phyloP scores from a whole-genome alignment of 1,284 basidiomycete species.

The Boletellus dicymbophilus region DNA sequence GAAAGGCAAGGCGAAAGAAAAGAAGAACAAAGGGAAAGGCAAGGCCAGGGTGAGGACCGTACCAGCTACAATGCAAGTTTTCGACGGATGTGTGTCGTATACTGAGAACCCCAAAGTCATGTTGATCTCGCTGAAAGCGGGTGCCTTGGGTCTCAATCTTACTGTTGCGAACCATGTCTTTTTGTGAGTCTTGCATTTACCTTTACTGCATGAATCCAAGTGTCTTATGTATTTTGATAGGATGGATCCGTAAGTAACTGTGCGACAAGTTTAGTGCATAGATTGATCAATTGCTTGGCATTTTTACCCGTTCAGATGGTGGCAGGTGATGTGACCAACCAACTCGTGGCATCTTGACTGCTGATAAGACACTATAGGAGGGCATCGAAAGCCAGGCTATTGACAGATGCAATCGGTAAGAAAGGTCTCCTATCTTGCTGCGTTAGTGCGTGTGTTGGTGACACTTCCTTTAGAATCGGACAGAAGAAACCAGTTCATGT shows the following conservation, averaged over 20 bases:
- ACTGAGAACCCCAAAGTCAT: slow-evolving; percentile 71
- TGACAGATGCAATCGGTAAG: slow-evolving; percentile 71
- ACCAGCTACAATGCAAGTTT: slow-evolving; percentile 9
- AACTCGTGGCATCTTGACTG: background rate
- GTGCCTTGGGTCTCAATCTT: slow-evolving; percentile 84
- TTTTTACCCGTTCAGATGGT: slow-evolving; percentile 51
- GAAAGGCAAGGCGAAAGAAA: slow-evolving; percentile 37
- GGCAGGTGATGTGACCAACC: slow-evolving; percentile 50
- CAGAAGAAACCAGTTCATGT: slow-evolving; percentile 82
- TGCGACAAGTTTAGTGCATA: background rate
- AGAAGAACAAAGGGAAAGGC: slow-evolving; percentile 39
- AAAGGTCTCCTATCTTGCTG: background rate
- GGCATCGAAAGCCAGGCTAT: slow-evolving; percentile 91
- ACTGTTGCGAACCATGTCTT: slow-evolving; percentile 92
- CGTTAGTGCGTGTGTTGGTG: slow-evolving; percentile 2
- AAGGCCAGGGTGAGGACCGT: slow-evolving; percentile 28
- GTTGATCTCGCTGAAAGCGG: slow-evolving; percentile 85
- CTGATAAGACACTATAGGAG: slow-evolving; percentile 48
- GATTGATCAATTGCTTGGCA: slow-evolving; percentile 17
- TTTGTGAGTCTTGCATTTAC: slow-evolving; percentile 52
- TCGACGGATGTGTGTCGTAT: slow-evolving; percentile 20
- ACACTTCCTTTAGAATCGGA: slow-evolving; percentile 59
- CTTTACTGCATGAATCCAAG: background rate
- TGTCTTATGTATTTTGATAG: slow-evolving; percentile 37
- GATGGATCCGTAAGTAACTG: slow-evolving; percentile 78